Conservation (phyloP, 768 basidiomycete genomes). For the Mycena rosella region DNA sequence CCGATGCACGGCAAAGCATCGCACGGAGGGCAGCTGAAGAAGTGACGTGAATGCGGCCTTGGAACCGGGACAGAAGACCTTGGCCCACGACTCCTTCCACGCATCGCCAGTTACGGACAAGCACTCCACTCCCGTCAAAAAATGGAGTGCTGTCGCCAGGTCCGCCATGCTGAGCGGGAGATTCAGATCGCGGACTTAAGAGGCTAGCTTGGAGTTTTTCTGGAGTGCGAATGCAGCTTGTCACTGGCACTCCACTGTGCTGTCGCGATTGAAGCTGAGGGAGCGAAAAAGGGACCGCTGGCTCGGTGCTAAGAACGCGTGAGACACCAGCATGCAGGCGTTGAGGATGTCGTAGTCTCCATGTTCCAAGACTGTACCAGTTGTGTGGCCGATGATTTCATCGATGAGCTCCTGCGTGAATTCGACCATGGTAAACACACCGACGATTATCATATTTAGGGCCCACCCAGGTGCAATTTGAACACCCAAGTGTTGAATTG, state of each 20-base stretch:
- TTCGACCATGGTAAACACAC: constrained; percentile 9
- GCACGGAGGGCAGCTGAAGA: too few relatives aligned
- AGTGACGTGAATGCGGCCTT: too few relatives aligned
- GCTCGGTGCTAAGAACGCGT: background rate
- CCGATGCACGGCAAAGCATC: too few relatives aligned
- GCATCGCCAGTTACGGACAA: background rate
- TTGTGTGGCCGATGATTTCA: background rate
- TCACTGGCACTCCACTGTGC: too few relatives aligned
- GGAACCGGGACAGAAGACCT: too few relatives aligned
- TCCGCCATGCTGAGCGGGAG: background rate
- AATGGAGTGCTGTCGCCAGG: background rate
- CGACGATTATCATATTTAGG: too few relatives aligned
- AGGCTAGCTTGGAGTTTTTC: background rate
- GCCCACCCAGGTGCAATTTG: too few relatives aligned
- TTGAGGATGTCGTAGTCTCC: background rate
- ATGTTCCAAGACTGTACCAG: background rate
- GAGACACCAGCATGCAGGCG: background rate
- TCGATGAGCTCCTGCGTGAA: constrained; percentile 12
- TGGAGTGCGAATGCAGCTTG: too few relatives aligned
- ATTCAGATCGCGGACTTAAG: background rate
- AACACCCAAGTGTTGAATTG: too few relatives aligned
- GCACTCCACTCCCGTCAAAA: background rate
- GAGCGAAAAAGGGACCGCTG: constrained; percentile 10
- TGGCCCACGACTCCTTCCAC: background rate
- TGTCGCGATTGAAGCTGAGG: background rate